phyloP scores from a whole-genome alignment of 2,329 filamentous ascomycete species.

The Alternaria panax region DNA sequence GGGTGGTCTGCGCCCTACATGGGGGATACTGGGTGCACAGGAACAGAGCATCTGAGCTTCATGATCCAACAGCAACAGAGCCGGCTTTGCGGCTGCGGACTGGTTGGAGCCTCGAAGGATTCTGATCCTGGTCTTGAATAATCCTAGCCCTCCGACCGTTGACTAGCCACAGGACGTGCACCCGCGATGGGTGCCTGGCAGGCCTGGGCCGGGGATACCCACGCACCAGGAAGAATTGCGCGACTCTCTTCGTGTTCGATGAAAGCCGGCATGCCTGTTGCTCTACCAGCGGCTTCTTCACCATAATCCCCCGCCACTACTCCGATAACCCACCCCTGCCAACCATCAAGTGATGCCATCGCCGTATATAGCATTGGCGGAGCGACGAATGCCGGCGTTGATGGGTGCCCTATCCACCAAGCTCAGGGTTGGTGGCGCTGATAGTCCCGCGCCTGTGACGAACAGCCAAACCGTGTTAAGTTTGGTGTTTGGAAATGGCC shows the following conservation, averaged over 20 bases:
- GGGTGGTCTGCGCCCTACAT: constrained; percentile 44
- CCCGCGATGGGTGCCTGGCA: constrained; percentile 34
- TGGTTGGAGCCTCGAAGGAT: constrained; percentile 51
- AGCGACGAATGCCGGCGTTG: constrained; percentile 25
- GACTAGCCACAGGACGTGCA: constrained; percentile 40
- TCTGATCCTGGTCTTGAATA: constrained; percentile 37
- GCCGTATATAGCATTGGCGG: constrained; percentile 19
- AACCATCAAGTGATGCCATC: constrained; percentile 16
- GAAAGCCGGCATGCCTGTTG: constrained; percentile 8
- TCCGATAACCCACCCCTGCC: background rate
- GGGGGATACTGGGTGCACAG: constrained; percentile 45
- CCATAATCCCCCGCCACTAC: background rate
- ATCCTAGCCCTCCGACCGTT: constrained; percentile 49
- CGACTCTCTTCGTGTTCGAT: constrained; percentile 24
- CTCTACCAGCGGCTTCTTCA: background rate
- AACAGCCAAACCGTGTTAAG: constrained; percentile 32
- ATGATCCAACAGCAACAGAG: constrained; percentile 40
- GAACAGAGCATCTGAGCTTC: constrained; percentile 43
- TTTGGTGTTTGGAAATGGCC: constrained; percentile 32
- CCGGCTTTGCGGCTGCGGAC: constrained; percentile 48
- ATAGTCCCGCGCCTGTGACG: constrained; percentile 32
- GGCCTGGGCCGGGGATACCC: constrained; percentile 31
- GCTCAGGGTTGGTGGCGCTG: constrained; percentile 42
- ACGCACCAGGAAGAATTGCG: constrained; percentile 31
- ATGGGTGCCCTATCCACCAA: constrained; percentile 25